Evolutionary conservation across 148 eudicot genomes (phyloP).

Genomic region (Spergularia marina): DNA sequence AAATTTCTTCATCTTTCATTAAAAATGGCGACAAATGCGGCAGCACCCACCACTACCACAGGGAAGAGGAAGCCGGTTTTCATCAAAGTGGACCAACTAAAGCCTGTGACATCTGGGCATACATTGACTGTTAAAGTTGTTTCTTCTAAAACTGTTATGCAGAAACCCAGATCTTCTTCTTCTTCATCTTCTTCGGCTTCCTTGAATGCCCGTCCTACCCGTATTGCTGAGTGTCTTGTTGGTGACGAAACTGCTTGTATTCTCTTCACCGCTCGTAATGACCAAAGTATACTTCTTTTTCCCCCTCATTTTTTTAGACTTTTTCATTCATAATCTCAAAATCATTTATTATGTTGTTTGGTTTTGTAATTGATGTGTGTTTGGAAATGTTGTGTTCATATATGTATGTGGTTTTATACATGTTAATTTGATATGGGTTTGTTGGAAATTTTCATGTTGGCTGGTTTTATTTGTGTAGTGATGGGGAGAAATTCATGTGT

Average conservation of each 20-base stretch:
- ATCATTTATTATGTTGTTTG: background rate
- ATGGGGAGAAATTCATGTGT: too few species aligned
- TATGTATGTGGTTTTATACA: too few species aligned
- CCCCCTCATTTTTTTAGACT: background rate
- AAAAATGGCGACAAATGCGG: constrained; percentile 18
- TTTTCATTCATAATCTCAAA: too few species aligned
- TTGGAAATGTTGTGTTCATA: background rate
- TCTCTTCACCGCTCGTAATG: constrained; percentile 43
- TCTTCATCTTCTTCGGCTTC: constrained; percentile 19
- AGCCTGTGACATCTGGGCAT: constrained; percentile 38
- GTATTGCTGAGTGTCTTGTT: constrained; percentile 42
- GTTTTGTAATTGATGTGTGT: background rate
- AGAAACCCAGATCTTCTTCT: constrained; percentile 31
- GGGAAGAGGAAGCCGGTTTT: constrained; percentile 47
- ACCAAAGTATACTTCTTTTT: constrained; percentile 31
- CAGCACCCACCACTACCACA: constrained; percentile 5
- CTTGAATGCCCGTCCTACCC: constrained; percentile 24
- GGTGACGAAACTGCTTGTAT: constrained; percentile 43
- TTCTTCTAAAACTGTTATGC: constrained; percentile 30
- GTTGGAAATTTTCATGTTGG: too few species aligned
- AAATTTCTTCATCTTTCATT: background rate
- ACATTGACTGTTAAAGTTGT: constrained; percentile 41
- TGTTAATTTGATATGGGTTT: too few species aligned
- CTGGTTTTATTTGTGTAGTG: too few species aligned
- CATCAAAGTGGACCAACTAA: constrained; percentile 35